phyloP scores from a whole-genome alignment of 2,329 filamentous ascomycete species.

The Calonectria honghensis region DNA sequence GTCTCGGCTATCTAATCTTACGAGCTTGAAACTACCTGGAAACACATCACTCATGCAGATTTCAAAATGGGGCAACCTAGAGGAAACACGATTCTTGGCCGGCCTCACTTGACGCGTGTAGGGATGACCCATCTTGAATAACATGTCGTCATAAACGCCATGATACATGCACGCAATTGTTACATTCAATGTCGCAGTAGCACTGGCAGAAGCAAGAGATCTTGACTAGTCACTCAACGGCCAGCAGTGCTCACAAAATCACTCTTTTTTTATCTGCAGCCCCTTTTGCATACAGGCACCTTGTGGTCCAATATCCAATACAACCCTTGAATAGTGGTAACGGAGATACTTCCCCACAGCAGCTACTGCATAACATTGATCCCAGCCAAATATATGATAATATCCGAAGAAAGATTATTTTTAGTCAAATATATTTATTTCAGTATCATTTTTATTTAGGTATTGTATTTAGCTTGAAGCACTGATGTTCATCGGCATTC shows the following conservation, averaged over 20 bases:
- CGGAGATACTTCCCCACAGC: no score
- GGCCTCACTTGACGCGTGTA: conserved; percentile 6
- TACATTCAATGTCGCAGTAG: background rate
- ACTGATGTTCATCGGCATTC: no score
- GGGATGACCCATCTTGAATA: background rate
- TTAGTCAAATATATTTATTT: no score
- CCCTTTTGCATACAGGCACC: background rate
- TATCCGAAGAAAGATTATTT: no score
- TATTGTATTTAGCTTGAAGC: no score
- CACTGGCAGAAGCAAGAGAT: background rate
- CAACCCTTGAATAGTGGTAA: no score
- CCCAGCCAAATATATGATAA: no score
- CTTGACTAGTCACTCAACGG: background rate
- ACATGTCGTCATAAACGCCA: background rate
- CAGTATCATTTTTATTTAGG: no score
- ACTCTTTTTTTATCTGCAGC: background rate
- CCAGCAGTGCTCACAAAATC: background rate
- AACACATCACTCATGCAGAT: conserved; percentile 13
- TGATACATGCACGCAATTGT: background rate
- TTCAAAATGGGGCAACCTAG: background rate
- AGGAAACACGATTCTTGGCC: background rate
- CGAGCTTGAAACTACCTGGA: conserved; percentile 1
- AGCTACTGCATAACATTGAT: no score
- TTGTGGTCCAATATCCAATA: background rate
- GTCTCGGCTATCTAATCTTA: conserved; percentile 19